phyloP scores from a whole-genome alignment of 108 stramenopile genomes.

The Cyclotella baltica region DNA sequence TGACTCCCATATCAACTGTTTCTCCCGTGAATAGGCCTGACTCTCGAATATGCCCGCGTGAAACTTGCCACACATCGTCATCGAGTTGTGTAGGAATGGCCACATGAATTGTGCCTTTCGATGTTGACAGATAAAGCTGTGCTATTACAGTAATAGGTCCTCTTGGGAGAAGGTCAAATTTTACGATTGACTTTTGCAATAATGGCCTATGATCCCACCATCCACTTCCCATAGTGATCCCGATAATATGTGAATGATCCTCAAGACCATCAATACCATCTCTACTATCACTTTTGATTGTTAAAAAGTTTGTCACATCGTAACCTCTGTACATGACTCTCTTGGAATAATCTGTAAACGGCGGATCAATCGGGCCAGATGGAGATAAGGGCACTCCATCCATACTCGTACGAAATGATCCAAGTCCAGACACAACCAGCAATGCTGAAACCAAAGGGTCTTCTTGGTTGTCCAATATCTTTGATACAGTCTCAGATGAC shows the following conservation, averaged over 20 bases:
- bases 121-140: constrained; percentile 12
- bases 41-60: constrained; percentile 33
- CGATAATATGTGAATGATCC: constrained; percentile 21
- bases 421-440: constrained; percentile 44
- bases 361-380: constrained; percentile 42
- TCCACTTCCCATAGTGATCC: constrained; percentile 41
- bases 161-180: constrained; percentile 17
- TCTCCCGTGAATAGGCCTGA: constrained; percentile 52
- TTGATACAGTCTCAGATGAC: constrained; percentile 3
- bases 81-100: constrained; percentile 1
- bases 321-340: constrained; percentile 48
- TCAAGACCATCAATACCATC: background rate
- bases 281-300: background rate
- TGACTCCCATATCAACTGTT: constrained; percentile 26
- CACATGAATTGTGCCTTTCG: constrained; percentile 8
- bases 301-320: constrained; percentile 39
- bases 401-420: constrained; percentile 42
- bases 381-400: constrained; percentile 49
- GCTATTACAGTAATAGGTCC: constrained; percentile 40
- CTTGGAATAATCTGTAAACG: constrained; percentile 51
- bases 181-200: constrained; percentile 20
- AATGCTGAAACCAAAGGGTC: constrained; percentile 37
- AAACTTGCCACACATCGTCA: constrained; percentile 31
- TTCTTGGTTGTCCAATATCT: background rate
- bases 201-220: constrained; percentile 55